Evolutionary conservation across 371 early-diverging fungal species (phyloP).

Genomic region (Mucor sp.): DNA sequence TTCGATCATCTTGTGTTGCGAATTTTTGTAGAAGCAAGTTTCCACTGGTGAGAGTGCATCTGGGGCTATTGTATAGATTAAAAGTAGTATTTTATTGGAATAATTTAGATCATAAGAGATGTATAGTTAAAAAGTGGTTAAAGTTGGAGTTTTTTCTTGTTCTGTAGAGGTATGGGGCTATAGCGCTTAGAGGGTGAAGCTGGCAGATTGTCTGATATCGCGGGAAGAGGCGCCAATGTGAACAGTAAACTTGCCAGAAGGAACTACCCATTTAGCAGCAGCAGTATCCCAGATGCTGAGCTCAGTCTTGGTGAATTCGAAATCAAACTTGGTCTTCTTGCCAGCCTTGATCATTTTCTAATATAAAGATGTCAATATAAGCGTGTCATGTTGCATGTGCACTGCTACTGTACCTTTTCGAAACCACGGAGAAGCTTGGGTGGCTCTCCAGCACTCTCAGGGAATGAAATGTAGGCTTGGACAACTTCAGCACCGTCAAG

Average conservation of each 20-base stretch:
- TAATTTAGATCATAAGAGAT: neutral
- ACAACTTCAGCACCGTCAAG: slow-evolving; percentile 59
- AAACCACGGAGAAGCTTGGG: slow-evolving; percentile 59
- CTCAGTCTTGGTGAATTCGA: slow-evolving; percentile 40
- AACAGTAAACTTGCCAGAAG: slow-evolving; percentile 47
- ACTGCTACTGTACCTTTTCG: slow-evolving; percentile 37
- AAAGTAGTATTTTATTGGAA: neutral
- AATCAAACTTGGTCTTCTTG: slow-evolving; percentile 25
- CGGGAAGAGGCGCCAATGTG: slow-evolving; percentile 54
- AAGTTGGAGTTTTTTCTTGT: neutral
- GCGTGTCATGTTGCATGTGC: neutral
- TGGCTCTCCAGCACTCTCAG: slow-evolving; percentile 46
- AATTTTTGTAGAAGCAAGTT: neutral
- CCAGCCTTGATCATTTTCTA: slow-evolving; percentile 16
- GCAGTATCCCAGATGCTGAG: slow-evolving; percentile 50
- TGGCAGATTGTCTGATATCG: slow-evolving; percentile 43
- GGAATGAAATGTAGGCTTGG: slow-evolving; percentile 60
- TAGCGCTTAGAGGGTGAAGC: slow-evolving; percentile 16
- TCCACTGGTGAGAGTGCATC: neutral
- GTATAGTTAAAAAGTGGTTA: neutral
- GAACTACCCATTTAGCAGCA: slow-evolving; percentile 38
- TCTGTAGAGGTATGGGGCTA: neutral
- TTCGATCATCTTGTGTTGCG: neutral
- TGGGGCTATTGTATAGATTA: neutral
- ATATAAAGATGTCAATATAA: neutral